Conservation (phyloP, 1,139 yeast genomes). For the Yamadazyma triangularis region DNA sequence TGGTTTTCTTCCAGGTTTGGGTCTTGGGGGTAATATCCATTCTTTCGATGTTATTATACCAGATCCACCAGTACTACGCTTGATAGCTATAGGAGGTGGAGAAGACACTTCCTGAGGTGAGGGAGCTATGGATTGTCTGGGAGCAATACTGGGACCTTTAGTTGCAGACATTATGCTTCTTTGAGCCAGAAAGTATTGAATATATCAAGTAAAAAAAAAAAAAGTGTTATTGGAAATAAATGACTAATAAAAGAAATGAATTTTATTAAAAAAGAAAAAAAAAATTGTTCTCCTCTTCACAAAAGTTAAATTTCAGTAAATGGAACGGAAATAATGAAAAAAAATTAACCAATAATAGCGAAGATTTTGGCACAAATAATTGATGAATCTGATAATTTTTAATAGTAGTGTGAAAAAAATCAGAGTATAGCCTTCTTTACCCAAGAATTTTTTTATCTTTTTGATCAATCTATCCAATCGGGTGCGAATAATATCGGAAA, state of each 20-base stretch:
- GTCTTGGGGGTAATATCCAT: conserved; percentile 90
- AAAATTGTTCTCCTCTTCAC: too few relatives aligned
- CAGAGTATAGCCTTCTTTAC: background rate
- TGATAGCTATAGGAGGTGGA: conserved; percentile 12
- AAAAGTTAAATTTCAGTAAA: too few relatives aligned
- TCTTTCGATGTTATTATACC: conserved; percentile 69
- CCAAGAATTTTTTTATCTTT: conserved; percentile 12
- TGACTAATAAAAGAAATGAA: background rate
- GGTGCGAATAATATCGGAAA: conserved; percentile 3
- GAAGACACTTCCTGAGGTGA: conserved; percentile 21
- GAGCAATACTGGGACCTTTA: conserved; percentile 26
- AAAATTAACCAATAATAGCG: background rate
- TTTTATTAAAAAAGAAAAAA: too few relatives aligned
- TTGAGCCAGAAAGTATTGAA: too few relatives aligned
- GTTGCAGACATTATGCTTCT: too few relatives aligned
- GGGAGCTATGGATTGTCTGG: conserved; percentile 29
- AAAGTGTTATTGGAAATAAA: background rate
- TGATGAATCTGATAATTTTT: background rate
- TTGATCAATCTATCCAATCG: conserved; percentile 15
- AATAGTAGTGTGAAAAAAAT: background rate
- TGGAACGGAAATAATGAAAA: too few relatives aligned
- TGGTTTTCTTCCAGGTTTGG: conserved; percentile 89
- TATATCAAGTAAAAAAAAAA: background rate
- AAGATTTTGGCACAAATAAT: too few relatives aligned
- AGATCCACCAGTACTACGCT: conserved; percentile 5